A percentile compares a stretch with the other conserved stretches of the same genome.
Conservation (phyloP, 2,329 filamentous ascomycete genomes). For the Sclerotinia sclerotiorum region DNA sequence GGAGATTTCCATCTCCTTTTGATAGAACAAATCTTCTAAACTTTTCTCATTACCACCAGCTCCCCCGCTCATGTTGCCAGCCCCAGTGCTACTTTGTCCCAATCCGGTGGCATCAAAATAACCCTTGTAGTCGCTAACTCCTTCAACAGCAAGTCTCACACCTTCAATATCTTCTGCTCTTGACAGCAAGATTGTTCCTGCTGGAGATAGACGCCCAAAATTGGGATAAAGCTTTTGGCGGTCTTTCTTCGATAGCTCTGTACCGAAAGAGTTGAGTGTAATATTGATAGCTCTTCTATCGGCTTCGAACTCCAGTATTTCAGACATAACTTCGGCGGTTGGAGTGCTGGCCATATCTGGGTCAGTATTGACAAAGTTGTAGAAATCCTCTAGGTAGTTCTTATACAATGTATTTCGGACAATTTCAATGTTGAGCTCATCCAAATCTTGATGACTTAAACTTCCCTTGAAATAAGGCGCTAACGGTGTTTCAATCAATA, state of each 20-base stretch:
- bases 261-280: constrained; percentile 97
- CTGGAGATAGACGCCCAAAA: constrained; percentile 88
- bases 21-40: constrained; percentile 96
- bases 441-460: constrained; percentile 91
- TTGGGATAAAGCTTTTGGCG: constrained; percentile 93
- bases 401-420: constrained; percentile 98
- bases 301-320: constrained; percentile 94
- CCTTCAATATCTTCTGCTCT: constrained; percentile 93
- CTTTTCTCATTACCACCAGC: constrained; percentile 81
- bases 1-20: constrained; percentile 98
- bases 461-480: constrained; percentile 97
- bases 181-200: constrained; percentile 92
- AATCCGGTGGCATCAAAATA: constrained; percentile 93
- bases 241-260: constrained; percentile 89
- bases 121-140: constrained; percentile 86
- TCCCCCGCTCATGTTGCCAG: constrained; percentile 82
- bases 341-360: constrained; percentile 84
- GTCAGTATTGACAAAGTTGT: constrained; percentile 89
- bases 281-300: constrained; percentile 98
- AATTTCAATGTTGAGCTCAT: constrained; percentile 99
- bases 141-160: constrained; percentile 89
- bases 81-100: constrained; percentile 69
- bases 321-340: constrained; percentile 91
- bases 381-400: constrained; percentile 98
- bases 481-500: constrained; percentile 92